A percentile compares a stretch with the other conserved stretches of the same genome.
Evolutionary conservation across 1,284 basidiomycete species (phyloP).

Genomic region (Phenoliferia sp.): DNA sequence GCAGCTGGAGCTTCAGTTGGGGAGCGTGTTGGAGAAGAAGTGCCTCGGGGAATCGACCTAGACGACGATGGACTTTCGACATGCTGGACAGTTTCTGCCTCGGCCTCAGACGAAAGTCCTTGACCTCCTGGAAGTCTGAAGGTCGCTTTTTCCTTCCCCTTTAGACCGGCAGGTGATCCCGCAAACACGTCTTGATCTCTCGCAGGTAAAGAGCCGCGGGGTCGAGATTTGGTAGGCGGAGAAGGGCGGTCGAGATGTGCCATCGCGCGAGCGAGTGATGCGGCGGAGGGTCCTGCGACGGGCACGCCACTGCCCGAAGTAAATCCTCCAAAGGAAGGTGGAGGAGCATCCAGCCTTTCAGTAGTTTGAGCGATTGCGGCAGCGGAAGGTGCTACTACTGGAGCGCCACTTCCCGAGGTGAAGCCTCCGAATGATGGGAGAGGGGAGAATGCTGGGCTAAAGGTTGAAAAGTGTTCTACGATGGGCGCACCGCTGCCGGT

Average conservation of each 20-base stretch:
- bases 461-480: background rate
- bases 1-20: background rate
- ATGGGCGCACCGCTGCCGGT: background rate
- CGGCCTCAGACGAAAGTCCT: background rate
- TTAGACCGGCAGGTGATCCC: background rate
- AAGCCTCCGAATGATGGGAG: no score
- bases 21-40: background rate
- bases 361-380: background rate
- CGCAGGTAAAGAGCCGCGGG: background rate
- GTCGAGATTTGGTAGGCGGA: no score
- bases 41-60: background rate
- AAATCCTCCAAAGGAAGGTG: background rate
- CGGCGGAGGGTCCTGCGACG: conserved; percentile 4
- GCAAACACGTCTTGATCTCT: conserved; percentile 11
- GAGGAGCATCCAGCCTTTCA: no score
- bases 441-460: no score
- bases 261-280: background rate
- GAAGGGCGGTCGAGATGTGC: background rate
- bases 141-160: background rate
- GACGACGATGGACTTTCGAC: conserved; percentile 6
- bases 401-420: no score
- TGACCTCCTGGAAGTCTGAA: background rate
- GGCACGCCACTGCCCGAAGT: background rate
- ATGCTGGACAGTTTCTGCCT: background rate
- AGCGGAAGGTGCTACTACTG: background rate